These are phyloP conservation scores for Zizania latifolia DNA, from an alignment of 176 grass and related monocot species.

Conservation along the genomic window DNA sequence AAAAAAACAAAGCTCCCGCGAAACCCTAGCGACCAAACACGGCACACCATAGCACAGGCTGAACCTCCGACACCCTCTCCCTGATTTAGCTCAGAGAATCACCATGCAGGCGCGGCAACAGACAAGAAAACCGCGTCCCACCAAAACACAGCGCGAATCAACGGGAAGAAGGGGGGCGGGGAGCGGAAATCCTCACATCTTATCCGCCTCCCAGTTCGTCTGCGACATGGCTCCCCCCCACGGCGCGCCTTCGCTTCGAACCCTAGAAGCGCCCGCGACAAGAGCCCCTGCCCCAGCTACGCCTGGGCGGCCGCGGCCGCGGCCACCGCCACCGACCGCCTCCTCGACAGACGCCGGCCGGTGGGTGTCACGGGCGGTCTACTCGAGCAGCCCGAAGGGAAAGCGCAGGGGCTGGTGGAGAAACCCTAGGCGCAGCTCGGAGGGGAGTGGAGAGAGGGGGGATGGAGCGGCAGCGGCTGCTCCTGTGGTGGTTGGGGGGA, in stretches of 20 bases:
- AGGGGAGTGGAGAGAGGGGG: too few relatives aligned
- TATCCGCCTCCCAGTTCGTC: constrained; percentile 77
- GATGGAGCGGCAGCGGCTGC: too few relatives aligned
- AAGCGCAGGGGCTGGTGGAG: not conserved
- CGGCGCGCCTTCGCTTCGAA: not conserved
- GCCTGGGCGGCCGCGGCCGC: not conserved
- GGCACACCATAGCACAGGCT: not conserved
- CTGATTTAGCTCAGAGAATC: not conserved
- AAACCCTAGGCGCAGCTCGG: constrained; percentile 21
- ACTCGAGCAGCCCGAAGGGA: not conserved
- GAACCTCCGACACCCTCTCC: not conserved
- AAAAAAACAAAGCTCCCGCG: not conserved
- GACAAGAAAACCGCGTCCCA: not conserved
- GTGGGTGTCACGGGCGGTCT: not conserved
- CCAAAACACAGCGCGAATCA: constrained; percentile 19
- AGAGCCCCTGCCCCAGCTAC: not conserved
- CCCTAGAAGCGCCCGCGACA: not conserved
- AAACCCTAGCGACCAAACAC: constrained; percentile 41
- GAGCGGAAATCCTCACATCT: constrained; percentile 59
- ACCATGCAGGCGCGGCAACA: not conserved
- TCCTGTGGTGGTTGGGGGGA: too few relatives aligned
- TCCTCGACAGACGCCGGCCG: not conserved
- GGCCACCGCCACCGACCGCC: not conserved
- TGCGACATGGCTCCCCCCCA: constrained; percentile 51
- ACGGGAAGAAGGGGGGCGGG: not conserved